Evolutionary conservation across 345 rosid species (phyloP).

Genomic region (thale cress (Arabidopsis thaliana)): TAIR10.1 NC_003070.9:23458501-23459000

Average conservation of each 20-base stretch:
- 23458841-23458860: background rate
- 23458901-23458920: background rate
- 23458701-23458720: constrained; percentile 16
- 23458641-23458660: background rate
- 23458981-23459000: background rate
- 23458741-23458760: background rate
- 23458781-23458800: background rate
- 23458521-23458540: constrained; percentile 42
- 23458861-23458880: too few species aligned
- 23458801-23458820: background rate
- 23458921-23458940: too few species aligned
- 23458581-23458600: background rate
- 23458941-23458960: too few species aligned
- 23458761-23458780: background rate
- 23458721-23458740: background rate
- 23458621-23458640: constrained; percentile 24
- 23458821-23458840: background rate
- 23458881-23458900: too few species aligned
- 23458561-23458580: constrained; percentile 5
- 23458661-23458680: background rate
- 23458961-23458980: background rate
- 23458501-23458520: constrained; percentile 45
- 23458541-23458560: constrained; percentile 40
- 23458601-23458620: constrained; percentile 11
- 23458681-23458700: constrained; percentile 23